These are phyloP conservation scores for Russula dissimulans DNA, from an alignment of 768 basidiomycete genomes.

Conservation along the genomic window DNA sequence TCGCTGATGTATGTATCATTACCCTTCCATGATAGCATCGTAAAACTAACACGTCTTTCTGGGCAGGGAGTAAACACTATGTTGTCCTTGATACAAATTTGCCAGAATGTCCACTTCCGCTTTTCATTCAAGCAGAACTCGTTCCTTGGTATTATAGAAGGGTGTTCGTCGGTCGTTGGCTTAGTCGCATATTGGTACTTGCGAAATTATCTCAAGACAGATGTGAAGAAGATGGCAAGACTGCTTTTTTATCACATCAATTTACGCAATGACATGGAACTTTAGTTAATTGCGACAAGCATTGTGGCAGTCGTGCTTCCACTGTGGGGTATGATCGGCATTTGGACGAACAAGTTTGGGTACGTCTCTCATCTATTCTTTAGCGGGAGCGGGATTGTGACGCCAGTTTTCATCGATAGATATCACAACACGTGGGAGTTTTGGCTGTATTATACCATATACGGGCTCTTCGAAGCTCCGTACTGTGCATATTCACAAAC, in stretches of 20 bases:
- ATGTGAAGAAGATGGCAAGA: conserved; percentile 64
- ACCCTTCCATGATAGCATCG: neutral
- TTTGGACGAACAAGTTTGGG: conserved; percentile 73
- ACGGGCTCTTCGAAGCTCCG: conserved; percentile 76
- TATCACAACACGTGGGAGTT: conserved; percentile 85
- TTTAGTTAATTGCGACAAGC: conserved; percentile 67
- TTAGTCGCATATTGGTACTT: conserved; percentile 64
- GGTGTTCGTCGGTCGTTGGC: too few species aligned
- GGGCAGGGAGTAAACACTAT: too few species aligned
- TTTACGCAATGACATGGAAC: neutral
- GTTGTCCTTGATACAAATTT: conserved; percentile 27
- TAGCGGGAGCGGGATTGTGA: neutral
- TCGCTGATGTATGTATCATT: conserved; percentile 52
- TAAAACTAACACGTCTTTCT: neutral
- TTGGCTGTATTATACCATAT: conserved; percentile 77
- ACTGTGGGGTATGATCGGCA: conserved; percentile 79
- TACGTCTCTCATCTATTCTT: conserved; percentile 25
- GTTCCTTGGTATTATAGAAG: conserved; percentile 48
- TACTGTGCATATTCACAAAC: conserved; percentile 84
- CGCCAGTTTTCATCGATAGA: neutral
- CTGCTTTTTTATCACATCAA: neutral
- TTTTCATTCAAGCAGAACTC: conserved; percentile 80
- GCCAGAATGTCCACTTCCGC: conserved; percentile 70
- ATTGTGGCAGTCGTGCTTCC: conserved; percentile 70
- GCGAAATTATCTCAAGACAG: conserved; percentile 67